Percentiles rank a stretch among this genome's conserved stretches.
phyloP scores from a whole-genome alignment of 106 monocot genomes.

The Phalaenopsis aphrodite region DNA sequence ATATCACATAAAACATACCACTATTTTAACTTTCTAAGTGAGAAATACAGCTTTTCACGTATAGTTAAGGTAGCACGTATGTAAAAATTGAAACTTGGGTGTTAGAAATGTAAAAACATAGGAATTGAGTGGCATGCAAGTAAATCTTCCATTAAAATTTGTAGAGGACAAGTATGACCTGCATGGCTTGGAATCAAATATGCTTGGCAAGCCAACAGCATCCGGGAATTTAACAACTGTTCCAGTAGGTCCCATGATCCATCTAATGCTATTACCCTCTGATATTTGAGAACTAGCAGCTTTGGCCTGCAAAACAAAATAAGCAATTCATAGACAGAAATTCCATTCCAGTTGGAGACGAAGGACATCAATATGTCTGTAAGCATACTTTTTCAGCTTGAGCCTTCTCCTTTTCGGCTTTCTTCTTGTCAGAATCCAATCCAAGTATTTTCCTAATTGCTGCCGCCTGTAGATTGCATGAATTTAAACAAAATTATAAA shows the following conservation, averaged over 20 bases:
- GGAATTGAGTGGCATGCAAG: too few relatives aligned
- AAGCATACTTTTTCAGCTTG: slow-evolving; percentile 26
- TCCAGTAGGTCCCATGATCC: slow-evolving; percentile 57
- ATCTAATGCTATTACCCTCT: slow-evolving; percentile 38
- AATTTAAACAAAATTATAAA: neutral
- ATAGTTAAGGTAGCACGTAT: too few relatives aligned
- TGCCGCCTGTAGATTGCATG: slow-evolving; percentile 51
- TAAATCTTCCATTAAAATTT: neutral
- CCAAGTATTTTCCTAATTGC: slow-evolving; percentile 95
- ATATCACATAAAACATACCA: too few relatives aligned
- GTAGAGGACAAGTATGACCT: slow-evolving; percentile 26
- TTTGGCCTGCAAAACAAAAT: slow-evolving; percentile 12
- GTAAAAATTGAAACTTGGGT: too few relatives aligned
- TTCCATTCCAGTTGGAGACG: neutral
- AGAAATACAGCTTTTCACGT: too few relatives aligned
- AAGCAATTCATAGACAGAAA: neutral
- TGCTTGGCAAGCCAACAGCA: slow-evolving; percentile 47
- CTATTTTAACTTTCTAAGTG: too few relatives aligned
- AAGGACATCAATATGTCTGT: neutral
- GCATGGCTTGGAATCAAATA: slow-evolving; percentile 47
- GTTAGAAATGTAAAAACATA: too few relatives aligned
- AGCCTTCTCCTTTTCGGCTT: slow-evolving; percentile 71
- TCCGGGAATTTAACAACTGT: slow-evolving; percentile 58
- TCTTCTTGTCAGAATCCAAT: slow-evolving; percentile 76
- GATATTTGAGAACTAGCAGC: slow-evolving; percentile 40